These are phyloP conservation scores for Aaosphaeria arxii DNA, from an alignment of 2,329 filamentous ascomycete genomes.

Conservation along the genomic window DNA sequence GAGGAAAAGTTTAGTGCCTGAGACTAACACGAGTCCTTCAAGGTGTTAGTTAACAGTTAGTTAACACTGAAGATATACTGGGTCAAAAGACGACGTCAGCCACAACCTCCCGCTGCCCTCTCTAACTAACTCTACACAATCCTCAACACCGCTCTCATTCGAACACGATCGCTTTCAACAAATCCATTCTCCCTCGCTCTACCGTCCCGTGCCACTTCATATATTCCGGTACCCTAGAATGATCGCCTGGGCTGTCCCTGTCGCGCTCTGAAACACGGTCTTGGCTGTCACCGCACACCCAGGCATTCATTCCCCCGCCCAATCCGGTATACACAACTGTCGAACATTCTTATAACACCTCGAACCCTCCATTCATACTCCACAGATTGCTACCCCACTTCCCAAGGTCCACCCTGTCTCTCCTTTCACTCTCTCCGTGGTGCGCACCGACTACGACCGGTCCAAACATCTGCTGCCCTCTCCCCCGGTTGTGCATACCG, in stretches of 20 bases:
- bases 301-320: slow-evolving; percentile 17
- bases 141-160: too few relatives aligned
- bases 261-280: slow-evolving; percentile 19
- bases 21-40: too few relatives aligned
- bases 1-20: too few relatives aligned
- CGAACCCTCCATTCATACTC: slow-evolving; percentile 3
- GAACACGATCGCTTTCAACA: background rate
- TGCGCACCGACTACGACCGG: too few relatives aligned
- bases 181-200: background rate
- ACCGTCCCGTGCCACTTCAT: background rate
- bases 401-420: background rate
- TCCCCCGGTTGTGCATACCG: background rate
- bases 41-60: too few relatives aligned
- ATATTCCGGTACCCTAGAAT: background rate
- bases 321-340: slow-evolving; percentile 17
- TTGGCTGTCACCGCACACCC: slow-evolving; percentile 1
- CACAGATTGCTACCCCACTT: slow-evolving; percentile 6
- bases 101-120: background rate
- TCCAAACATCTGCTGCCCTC: background rate
- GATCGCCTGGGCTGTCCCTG: background rate
- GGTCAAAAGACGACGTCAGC: slow-evolving; percentile 1
- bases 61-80: too few relatives aligned
- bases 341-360: slow-evolving; percentile 25
- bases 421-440: background rate
- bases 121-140: background rate